phyloP scores from a whole-genome alignment of 2,329 filamentous ascomycete genomes.

The Cadophora sp. region DNA sequence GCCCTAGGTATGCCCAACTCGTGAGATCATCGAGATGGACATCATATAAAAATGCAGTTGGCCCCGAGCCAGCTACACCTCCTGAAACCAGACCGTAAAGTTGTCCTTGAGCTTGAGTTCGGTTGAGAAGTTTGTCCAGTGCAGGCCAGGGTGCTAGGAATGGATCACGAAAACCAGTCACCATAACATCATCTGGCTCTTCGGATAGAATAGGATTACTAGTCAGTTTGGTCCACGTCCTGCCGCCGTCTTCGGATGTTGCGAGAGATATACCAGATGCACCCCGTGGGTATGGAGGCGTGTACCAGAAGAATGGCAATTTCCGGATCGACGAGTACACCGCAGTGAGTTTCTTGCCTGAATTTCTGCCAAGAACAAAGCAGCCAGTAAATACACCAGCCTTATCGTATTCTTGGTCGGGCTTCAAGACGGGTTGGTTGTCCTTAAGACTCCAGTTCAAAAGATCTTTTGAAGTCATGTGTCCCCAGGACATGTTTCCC shows the following conservation, averaged over 20 bases:
- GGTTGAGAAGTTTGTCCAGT: background rate
- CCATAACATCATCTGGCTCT: background rate
- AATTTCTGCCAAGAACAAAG: background rate
- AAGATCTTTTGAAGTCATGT: background rate
- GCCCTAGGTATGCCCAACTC: background rate
- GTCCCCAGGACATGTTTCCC: slow-evolving; percentile 1
- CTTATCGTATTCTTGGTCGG: background rate
- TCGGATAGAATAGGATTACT: background rate
- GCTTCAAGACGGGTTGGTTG: background rate
- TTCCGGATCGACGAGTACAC: background rate
- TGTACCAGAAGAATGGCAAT: background rate
- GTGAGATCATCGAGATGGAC: background rate
- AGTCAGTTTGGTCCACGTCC: background rate
- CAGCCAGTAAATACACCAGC: background rate
- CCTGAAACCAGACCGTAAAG: background rate
- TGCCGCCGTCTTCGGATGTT: background rate
- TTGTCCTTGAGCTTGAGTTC: background rate
- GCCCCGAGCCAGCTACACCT: background rate
- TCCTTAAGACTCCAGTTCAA: background rate
- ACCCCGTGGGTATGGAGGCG: background rate
- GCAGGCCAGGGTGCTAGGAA: background rate
- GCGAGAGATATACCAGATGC: background rate
- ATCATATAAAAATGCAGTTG: background rate
- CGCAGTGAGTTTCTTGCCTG: background rate
- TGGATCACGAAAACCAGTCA: slow-evolving; percentile 4